These are phyloP conservation scores for Penicillium egyptiacum DNA, from an alignment of 495 filamentous ascomycete genomes.

Conservation along the genomic window DNA sequence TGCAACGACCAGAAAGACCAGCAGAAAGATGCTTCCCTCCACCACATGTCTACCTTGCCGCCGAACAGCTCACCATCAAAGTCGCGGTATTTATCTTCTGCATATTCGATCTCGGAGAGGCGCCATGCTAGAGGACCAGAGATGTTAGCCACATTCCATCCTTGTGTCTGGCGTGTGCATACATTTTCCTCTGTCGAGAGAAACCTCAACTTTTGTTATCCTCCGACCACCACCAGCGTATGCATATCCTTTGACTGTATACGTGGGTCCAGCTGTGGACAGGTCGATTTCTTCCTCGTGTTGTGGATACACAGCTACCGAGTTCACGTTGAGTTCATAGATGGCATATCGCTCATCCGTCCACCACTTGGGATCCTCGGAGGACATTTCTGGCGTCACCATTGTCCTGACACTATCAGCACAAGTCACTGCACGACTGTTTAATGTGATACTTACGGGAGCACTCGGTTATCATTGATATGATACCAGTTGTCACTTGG, in stretches of 20 bases:
- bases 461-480: slow-evolving; percentile 88
- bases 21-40: slow-evolving; percentile 81
- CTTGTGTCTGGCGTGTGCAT: background rate
- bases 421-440: background rate
- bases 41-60: slow-evolving; percentile 77
- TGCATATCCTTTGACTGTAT: slow-evolving; percentile 77
- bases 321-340: slow-evolving; percentile 89
- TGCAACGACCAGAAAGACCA: slow-evolving; percentile 93
- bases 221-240: slow-evolving; percentile 88
- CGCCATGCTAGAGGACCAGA: slow-evolving; percentile 59
- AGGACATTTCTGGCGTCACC: slow-evolving; percentile 80
- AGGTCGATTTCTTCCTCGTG: slow-evolving; percentile 74
- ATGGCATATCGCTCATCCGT: slow-evolving; percentile 91
- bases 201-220: slow-evolving; percentile 80
- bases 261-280: slow-evolving; percentile 48
- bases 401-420: slow-evolving; percentile 55
- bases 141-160: slow-evolving; percentile 16
- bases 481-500: slow-evolving; percentile 98
- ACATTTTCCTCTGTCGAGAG: slow-evolving; percentile 76
- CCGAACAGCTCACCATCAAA: slow-evolving; percentile 69
- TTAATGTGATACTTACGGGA: slow-evolving; percentile 55
- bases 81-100: slow-evolving; percentile 82
- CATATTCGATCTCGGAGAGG: slow-evolving; percentile 78
- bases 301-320: slow-evolving; percentile 75
- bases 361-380: slow-evolving; percentile 77